phyloP scores from a whole-genome alignment of 495 filamentous ascomycete genomes.

The Penicillium chermesinum region DNA sequence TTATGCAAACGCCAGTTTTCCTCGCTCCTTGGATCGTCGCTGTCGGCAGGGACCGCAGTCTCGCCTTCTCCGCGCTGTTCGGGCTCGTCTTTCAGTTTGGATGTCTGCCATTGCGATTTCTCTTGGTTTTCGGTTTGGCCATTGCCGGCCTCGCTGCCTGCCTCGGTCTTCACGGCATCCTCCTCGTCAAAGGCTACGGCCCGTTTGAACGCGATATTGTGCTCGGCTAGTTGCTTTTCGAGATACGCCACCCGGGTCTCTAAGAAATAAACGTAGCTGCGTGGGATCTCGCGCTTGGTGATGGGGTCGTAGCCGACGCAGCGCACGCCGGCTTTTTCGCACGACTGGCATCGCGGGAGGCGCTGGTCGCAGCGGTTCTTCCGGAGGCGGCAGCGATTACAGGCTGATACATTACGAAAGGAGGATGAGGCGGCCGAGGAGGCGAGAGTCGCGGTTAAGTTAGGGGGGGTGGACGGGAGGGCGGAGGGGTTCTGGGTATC shows the following conservation, averaged over 20 bases:
- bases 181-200: constrained; percentile 73
- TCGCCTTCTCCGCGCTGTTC: constrained; percentile 35
- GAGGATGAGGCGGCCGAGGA: constrained; percentile 43
- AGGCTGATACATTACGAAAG: constrained; percentile 93
- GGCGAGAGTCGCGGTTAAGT: constrained; percentile 16
- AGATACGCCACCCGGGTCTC: constrained; percentile 81
- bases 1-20: constrained; percentile 63
- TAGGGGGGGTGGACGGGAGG: constrained; percentile 15
- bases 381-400: constrained; percentile 83
- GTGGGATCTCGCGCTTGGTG: constrained; percentile 87
- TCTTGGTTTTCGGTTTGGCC: constrained; percentile 16
- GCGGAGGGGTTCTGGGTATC: constrained; percentile 12
- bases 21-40: constrained; percentile 38
- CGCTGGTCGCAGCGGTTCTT: constrained; percentile 95
- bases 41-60: constrained; percentile 17
- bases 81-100: constrained; percentile 21
- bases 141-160: constrained; percentile 23
- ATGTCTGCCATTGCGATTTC: constrained; percentile 18
- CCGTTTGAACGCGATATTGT: constrained; percentile 66
- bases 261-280: constrained; percentile 92
- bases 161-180: constrained; percentile 33
- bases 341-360: constrained; percentile 81
- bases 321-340: constrained; percentile 81
- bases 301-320: constrained; percentile 96
- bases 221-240: constrained; percentile 66